phyloP scores from a whole-genome alignment of 2,329 filamentous ascomycete genomes.

The Lojkania enalia region DNA sequence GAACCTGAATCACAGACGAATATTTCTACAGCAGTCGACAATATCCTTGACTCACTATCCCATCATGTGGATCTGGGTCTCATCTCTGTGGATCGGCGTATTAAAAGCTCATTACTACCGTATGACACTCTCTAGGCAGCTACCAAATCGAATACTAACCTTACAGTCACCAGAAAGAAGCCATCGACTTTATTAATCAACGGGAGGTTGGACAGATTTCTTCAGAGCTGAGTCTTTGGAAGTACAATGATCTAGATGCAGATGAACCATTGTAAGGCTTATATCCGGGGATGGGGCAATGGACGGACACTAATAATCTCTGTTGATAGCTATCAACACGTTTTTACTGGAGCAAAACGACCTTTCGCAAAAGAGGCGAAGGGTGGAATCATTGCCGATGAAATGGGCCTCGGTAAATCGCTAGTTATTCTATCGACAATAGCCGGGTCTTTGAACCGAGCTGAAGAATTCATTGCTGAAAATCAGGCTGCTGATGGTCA shows the following conservation, averaged over 20 bases:
- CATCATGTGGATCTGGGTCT: conserved; percentile 5
- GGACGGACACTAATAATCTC: too few species aligned
- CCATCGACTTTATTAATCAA: conserved; percentile 21
- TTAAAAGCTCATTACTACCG: conserved; percentile 3
- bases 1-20: not conserved
- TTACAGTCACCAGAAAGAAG: conserved; percentile 20
- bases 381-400: conserved; percentile 23
- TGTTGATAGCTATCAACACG: conserved; percentile 17
- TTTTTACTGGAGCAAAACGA: conserved; percentile 16
- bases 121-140: too few species aligned
- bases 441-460: not conserved
- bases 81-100: conserved; percentile 6
- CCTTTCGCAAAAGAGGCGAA: conserved; percentile 9
- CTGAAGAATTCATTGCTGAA: conserved; percentile 4
- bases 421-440: conserved; percentile 16
- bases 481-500: not conserved
- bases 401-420: conserved; percentile 25
- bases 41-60: conserved; percentile 8
- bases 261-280: conserved; percentile 5
- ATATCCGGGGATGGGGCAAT: too few species aligned
- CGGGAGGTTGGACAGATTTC: conserved; percentile 13
- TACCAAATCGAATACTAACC: too few species aligned
- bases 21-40: conserved; percentile 4
- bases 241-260: conserved; percentile 11
- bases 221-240: conserved; percentile 11